Percentiles rank a stretch among this genome's conserved stretches.
Evolutionary conservation across 352 stramenopile genomes (phyloP).

Genomic region (Peronospora destructor): DNA sequence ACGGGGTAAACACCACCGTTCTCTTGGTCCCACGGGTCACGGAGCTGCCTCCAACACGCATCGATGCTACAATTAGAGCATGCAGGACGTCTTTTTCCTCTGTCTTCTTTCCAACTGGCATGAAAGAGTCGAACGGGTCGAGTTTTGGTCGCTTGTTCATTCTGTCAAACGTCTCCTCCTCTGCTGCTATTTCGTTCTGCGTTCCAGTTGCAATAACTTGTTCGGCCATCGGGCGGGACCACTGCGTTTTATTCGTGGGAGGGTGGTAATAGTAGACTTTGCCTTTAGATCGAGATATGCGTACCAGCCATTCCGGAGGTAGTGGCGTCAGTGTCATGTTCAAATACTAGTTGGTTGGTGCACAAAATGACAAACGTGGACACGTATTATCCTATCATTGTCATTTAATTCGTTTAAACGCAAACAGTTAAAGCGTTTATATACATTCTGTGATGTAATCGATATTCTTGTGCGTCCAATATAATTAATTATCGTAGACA

Average conservation of each 20-base stretch:
- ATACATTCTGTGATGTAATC: too few species aligned
- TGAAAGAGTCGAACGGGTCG: neutral
- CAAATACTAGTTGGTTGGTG: neutral
- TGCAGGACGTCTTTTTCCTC: slow-evolving; percentile 8
- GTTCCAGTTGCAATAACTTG: slow-evolving; percentile 3
- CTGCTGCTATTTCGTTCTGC: neutral
- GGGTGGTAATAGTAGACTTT: slow-evolving; percentile 68
- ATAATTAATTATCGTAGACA: too few species aligned
- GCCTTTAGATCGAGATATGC: slow-evolving; percentile 61
- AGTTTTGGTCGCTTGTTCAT: slow-evolving; percentile 15
- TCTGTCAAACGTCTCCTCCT: neutral
- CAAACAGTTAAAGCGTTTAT: too few species aligned
- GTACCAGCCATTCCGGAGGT: slow-evolving; percentile 49
- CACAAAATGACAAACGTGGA: slow-evolving; percentile 6
- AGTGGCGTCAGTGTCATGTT: slow-evolving; percentile 20
- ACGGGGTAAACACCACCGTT: slow-evolving; percentile 40
- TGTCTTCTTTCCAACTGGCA: neutral
- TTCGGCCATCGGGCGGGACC: slow-evolving; percentile 36
- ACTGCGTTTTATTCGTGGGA: slow-evolving; percentile 45
- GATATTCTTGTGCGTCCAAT: too few species aligned
- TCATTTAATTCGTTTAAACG: too few species aligned
- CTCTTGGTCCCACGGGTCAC: slow-evolving; percentile 24
- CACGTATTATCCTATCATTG: too few species aligned
- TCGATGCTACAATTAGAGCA: slow-evolving; percentile 39
- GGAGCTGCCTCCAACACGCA: slow-evolving; percentile 45